Evolutionary conservation across 2,329 filamentous ascomycete genomes (phyloP).

Genomic region (Xylaria sp.): DNA sequence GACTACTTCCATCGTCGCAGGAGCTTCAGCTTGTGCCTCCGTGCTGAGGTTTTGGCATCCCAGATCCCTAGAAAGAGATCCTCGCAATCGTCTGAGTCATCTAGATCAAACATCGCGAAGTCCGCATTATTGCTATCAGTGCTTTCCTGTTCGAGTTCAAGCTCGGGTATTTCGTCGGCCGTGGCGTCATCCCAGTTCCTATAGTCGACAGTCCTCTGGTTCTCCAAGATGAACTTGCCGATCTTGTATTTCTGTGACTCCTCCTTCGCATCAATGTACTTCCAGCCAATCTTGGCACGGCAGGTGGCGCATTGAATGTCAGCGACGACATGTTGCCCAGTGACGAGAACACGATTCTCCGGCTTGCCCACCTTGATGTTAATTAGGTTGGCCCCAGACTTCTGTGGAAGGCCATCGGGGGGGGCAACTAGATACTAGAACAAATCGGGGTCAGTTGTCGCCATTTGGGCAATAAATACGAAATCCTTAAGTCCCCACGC

Average conservation of each 20-base stretch:
- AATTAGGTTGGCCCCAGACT: slow-evolving; percentile 50
- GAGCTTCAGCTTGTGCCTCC: slow-evolving; percentile 56
- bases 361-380: slow-evolving; percentile 66
- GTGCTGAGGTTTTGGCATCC: slow-evolving; percentile 64
- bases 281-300: slow-evolving; percentile 70
- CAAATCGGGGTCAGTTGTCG: background rate
- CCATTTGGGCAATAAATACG: background rate
- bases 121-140: slow-evolving; percentile 38
- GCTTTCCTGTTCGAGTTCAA: slow-evolving; percentile 38
- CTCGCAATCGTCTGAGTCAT: slow-evolving; percentile 74
- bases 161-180: slow-evolving; percentile 40
- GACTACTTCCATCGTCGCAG: slow-evolving; percentile 38
- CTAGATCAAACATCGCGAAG: slow-evolving; percentile 67
- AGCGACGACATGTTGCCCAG: slow-evolving; percentile 71
- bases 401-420: slow-evolving; percentile 22
- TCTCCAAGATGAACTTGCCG: slow-evolving; percentile 75
- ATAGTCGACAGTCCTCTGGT: slow-evolving; percentile 63
- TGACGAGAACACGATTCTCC: slow-evolving; percentile 68
- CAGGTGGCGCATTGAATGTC: slow-evolving; percentile 70
- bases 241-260: slow-evolving; percentile 72
- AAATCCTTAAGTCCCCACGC: background rate
- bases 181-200: slow-evolving; percentile 64
- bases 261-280: slow-evolving; percentile 72
- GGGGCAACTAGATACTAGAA: slow-evolving; percentile 8
- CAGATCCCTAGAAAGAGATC: slow-evolving; percentile 71